A percentile compares a stretch with the other conserved stretches of the same genome.
Conservation (phyloP, 1,284 basidiomycete species). For the Sparassis latifolia region DNA sequence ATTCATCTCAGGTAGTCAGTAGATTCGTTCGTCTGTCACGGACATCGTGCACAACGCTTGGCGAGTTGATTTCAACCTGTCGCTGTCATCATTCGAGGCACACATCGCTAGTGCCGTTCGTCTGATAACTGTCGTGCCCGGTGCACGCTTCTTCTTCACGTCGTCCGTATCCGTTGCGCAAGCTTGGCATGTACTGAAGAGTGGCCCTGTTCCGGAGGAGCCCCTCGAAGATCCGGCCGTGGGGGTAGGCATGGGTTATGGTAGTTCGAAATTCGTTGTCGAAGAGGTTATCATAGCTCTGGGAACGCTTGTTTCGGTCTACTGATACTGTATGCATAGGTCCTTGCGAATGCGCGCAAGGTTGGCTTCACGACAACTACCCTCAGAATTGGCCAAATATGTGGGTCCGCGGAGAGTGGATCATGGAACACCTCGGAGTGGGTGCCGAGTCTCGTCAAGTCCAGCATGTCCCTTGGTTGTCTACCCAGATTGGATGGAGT, state of each 20-base stretch:
- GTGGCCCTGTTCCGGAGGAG: slow-evolving; percentile 16
- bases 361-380: slow-evolving; percentile 23
- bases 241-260: slow-evolving; percentile 30
- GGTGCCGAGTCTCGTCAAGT: slow-evolving; percentile 37
- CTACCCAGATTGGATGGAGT: slow-evolving; percentile 22
- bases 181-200: slow-evolving; percentile 3
- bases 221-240: slow-evolving; percentile 15
- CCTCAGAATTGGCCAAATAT: slow-evolving; percentile 38
- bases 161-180: slow-evolving; percentile 21
- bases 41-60: slow-evolving; percentile 31
- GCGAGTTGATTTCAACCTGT: slow-evolving; percentile 30
- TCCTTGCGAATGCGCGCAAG: slow-evolving; percentile 17
- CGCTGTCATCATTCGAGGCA: slow-evolving; percentile 15
- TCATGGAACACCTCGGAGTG: slow-evolving; percentile 39
- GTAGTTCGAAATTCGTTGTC: slow-evolving; percentile 34
- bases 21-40: slow-evolving; percentile 18
- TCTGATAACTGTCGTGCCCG: slow-evolving; percentile 19
- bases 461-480: slow-evolving; percentile 21
- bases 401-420: slow-evolving; percentile 29
- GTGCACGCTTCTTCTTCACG: slow-evolving; percentile 24
- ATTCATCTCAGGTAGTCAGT: neutral
- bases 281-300: slow-evolving; percentile 22
- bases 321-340: slow-evolving; percentile 5
- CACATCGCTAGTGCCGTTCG: slow-evolving; percentile 13
- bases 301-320: no score